Percentiles rank a stretch among this genome's conserved stretches.
These are phyloP conservation scores for Epichloe uncinata DNA, from an alignment of 2,329 filamentous ascomycete species.

Conservation along the genomic window DNA sequence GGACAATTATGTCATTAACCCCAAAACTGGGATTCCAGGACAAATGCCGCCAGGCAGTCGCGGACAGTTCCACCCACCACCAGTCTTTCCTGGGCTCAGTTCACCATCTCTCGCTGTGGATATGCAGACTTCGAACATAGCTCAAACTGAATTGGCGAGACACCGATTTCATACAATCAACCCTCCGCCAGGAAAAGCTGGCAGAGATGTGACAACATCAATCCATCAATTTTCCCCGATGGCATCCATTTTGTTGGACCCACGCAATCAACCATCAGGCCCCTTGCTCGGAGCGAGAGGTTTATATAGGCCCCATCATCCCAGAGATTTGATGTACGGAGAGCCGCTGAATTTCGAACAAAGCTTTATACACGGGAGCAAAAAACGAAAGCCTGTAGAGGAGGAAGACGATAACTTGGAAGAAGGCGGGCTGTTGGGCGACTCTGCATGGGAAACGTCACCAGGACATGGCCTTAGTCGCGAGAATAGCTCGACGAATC, in stretches of 20 bases:
- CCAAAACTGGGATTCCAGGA: conserved; percentile 51
- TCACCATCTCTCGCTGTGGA: conserved; percentile 46
- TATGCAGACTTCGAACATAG: conserved; percentile 35
- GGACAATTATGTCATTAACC: conserved; percentile 75
- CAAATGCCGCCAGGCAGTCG: conserved; percentile 41
- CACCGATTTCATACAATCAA: conserved; percentile 18
- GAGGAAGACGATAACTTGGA: conserved; percentile 41
- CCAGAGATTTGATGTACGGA: conserved; percentile 31
- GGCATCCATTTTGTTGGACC: conserved; percentile 61
- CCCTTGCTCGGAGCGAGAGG: conserved; percentile 32
- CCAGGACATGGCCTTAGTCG: conserved; percentile 36
- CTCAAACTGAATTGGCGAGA: conserved; percentile 29
- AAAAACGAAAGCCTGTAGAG: conserved; percentile 26
- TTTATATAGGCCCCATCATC: conserved; percentile 30
- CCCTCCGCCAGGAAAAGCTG: neutral
- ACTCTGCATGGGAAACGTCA: conserved; percentile 47
- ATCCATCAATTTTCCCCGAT: conserved; percentile 49
- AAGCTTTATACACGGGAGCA: conserved; percentile 32
- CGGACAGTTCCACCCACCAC: conserved; percentile 57
- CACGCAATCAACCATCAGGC: conserved; percentile 55
- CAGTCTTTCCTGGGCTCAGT: conserved; percentile 58
- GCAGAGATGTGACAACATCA: conserved; percentile 19
- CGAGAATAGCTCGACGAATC: conserved; percentile 35
- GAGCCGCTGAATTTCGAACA: conserved; percentile 44
- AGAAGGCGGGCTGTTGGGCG: conserved; percentile 36